Base-by-base conservation (phyloP, 305 asterid genomes). In the Solanum aculeatissimum region DNA sequence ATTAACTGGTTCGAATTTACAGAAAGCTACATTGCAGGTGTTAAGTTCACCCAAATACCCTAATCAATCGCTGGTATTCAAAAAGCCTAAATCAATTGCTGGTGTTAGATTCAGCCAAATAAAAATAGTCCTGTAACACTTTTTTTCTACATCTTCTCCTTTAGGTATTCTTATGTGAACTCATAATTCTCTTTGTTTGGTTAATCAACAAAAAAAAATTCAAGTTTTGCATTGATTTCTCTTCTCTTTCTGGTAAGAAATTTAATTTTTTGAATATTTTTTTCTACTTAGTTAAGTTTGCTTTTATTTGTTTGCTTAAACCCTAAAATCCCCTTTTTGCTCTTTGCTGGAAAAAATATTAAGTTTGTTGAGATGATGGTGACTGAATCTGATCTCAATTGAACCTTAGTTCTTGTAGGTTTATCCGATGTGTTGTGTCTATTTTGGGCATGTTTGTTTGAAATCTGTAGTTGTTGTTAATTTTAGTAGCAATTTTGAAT, bases 191-290 rank as follows among this genome's bases (percentile, higher is more conserved):
- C 40, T 4, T 35, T 35, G 0, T 35, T 86, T 66, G 82, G 87
- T 42, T 90, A 86, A 85, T 84, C 60, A 23, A 11, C 78, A 55
- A n/a, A 78, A 80, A n/a, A 40, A 32, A 70, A 0, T 75, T 62
- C 85, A 40, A 58, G 9, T 18, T 81, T 57, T 55, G 71, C 25
- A 86, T 70, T 71, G 86, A 9, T 86, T 86, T 60, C 74, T 62
- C 29, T 85, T 83, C 84, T 55, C 71, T 53, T 81, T 72, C 86
- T 14, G 92, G 92, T 91, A 85, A 89, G 88, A 74, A 53, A 25
- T 77, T 82, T 84, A 15, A 9, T 21, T 12, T 15, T 54, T 57
- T 43, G 7, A 10, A 42, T 2, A 13, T 1, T 51, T 6, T 81
- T 4, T 38, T 19, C 14, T 12, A 12, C 8, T 6, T 9, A n/a